A percentile compares a stretch with the other conserved stretches of the same genome.
These are phyloP conservation scores for Trypanosoma boissoni DNA, from an alignment of 208 protist genomes.

Conservation along the genomic window DNA sequence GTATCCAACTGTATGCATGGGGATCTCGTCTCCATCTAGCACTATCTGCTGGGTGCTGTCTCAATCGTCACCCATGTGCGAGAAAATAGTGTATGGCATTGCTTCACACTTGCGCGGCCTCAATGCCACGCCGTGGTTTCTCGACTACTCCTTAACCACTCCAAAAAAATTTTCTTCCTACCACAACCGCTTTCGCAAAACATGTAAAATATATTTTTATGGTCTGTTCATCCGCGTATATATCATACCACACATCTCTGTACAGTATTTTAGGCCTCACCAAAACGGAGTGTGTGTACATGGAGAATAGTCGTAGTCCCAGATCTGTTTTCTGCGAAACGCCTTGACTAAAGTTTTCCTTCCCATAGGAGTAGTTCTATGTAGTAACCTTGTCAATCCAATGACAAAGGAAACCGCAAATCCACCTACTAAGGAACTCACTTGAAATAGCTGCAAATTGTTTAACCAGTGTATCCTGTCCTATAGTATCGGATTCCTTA, in stretches of 20 bases:
- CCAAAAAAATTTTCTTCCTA: not conserved
- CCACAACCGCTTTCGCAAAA: not conserved
- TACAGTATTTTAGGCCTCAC: not conserved
- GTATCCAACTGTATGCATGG: not conserved
- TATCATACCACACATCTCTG: not conserved
- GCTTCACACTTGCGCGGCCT: slow-evolving; percentile 9
- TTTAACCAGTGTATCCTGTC: slow-evolving; percentile 3
- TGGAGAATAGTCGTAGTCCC: slow-evolving; percentile 4
- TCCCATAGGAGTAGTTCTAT: not conserved
- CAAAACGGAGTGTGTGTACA: not conserved
- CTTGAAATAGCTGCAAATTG: not conserved
- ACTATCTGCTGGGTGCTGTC: not conserved
- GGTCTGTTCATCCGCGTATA: not conserved
- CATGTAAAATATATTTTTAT: not conserved
- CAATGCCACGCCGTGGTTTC: not conserved
- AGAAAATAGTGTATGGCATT: not conserved
- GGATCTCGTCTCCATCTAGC: not conserved
- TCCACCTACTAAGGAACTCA: not conserved
- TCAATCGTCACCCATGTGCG: not conserved
- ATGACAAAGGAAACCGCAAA: not conserved
- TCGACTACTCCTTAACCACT: not conserved
- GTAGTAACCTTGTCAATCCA: not conserved
- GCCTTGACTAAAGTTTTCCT: not conserved
- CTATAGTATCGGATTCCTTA: not conserved
- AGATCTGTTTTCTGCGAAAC: slow-evolving; percentile 1